A percentile compares a stretch with the other conserved stretches of the same genome.
These are phyloP conservation scores for Sphagnum fallax DNA, from an alignment of 228 moss, liverwort and hornwort species.

Conservation along the genomic window DNA sequence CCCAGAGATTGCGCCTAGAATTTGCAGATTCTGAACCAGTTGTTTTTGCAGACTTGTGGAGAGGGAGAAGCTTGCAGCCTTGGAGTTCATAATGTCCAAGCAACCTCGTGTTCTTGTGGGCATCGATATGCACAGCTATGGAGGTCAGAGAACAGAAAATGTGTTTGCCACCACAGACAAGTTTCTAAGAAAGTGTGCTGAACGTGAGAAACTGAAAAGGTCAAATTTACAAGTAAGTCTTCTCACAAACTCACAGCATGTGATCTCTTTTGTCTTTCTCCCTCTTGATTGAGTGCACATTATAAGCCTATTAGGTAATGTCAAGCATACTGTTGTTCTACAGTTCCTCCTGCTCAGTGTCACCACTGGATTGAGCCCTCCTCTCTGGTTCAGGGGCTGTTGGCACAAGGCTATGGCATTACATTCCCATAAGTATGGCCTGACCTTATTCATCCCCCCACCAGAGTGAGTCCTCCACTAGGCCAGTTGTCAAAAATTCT, in stretches of 20 bases:
- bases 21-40: not conserved
- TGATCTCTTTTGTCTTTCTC: not conserved
- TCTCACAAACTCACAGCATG: not conserved
- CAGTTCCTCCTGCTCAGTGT: no score
- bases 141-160: constrained; percentile 72
- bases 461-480: no score
- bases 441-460: no score
- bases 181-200: constrained; percentile 62
- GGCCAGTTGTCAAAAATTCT: no score
- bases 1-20: not conserved
- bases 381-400: no score
- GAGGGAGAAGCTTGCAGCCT: constrained; percentile 59
- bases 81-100: constrained; percentile 96
- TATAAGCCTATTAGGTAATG: no score
- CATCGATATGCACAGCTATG: constrained; percentile 47
- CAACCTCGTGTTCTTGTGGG: constrained; percentile 67
- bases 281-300: no score
- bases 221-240: constrained; percentile 45
- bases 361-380: no score
- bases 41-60: constrained; percentile 58
- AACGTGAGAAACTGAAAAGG: constrained; percentile 37
- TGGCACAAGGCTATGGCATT: no score
- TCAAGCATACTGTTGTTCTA: no score
- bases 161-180: constrained; percentile 71
- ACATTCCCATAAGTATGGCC: no score